Conservation (phyloP, 768 basidiomycete genomes). For the Aureoboletus auriporus region DNA sequence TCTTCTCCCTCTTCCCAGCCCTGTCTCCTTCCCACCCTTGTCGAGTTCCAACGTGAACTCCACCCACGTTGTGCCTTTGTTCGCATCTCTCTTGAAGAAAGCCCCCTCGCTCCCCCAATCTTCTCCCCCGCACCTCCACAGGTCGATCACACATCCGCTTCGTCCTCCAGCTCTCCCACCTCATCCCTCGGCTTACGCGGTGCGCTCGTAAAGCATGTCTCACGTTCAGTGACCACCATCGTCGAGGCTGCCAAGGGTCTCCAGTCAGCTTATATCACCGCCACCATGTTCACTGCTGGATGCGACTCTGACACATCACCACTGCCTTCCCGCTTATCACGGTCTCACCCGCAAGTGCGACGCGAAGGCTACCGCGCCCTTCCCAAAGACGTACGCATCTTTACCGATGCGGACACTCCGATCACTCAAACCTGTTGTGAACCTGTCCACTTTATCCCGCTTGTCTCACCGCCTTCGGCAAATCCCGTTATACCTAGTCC, state of each 20-base stretch:
- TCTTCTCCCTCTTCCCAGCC: slow-evolving; percentile 27
- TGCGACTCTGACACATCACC: slow-evolving; percentile 9
- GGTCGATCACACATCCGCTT: slow-evolving; percentile 17
- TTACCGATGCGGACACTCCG: slow-evolving; percentile 26
- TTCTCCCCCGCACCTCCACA: slow-evolving; percentile 8
- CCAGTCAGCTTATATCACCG: slow-evolving; percentile 54
- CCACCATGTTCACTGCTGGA: slow-evolving; percentile 46
- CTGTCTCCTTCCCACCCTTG: slow-evolving; percentile 28
- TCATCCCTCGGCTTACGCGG: slow-evolving; percentile 9
- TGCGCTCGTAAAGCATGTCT: slow-evolving; percentile 24
- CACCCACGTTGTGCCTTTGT: slow-evolving; percentile 33
- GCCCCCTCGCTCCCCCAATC: slow-evolving; percentile 29
- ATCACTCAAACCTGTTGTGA: slow-evolving; percentile 10
- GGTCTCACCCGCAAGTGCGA: slow-evolving; percentile 14
- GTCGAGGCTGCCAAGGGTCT: slow-evolving; percentile 52
- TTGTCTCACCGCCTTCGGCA: slow-evolving; percentile 33
- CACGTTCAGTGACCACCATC: slow-evolving; percentile 38
- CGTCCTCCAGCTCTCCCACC: background rate
- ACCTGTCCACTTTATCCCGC: slow-evolving; percentile 39
- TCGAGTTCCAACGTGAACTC: slow-evolving; percentile 31
- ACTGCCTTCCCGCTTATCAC: slow-evolving; percentile 13
- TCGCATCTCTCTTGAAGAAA: slow-evolving; percentile 34
- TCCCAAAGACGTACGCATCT: slow-evolving; percentile 39
- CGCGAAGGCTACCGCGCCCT: slow-evolving; percentile 43
- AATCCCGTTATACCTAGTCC: slow-evolving; percentile 24